phyloP scores from a whole-genome alignment of 345 rosid species.

The Cardiospermum halicacabum region DNA sequence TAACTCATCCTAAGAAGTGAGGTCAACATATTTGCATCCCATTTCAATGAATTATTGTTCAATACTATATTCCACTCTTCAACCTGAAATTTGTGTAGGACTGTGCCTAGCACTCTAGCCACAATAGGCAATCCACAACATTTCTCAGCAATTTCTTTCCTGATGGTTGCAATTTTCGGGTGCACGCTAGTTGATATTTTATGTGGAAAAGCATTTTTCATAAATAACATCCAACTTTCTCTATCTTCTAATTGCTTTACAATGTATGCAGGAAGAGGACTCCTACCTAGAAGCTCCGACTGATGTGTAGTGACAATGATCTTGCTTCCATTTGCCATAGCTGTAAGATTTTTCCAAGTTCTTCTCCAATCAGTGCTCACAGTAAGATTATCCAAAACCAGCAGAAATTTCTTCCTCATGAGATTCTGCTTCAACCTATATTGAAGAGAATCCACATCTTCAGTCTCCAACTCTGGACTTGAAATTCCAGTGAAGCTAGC shows the following conservation, averaged over 20 bases:
- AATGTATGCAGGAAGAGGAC: not conserved
- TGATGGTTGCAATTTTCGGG: not conserved
- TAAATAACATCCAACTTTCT: constrained; percentile 15
- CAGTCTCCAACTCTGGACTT: not conserved
- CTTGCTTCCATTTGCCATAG: constrained; percentile 18
- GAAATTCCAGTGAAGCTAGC: not conserved
- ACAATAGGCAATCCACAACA: no score
- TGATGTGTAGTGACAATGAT: constrained; percentile 20
- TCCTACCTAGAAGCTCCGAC: not conserved
- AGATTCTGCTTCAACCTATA: not conserved
- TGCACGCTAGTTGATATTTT: not conserved
- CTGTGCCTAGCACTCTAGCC: not conserved
- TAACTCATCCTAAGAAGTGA: constrained; percentile 14
- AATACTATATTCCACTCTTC: no score
- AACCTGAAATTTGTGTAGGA: no score
- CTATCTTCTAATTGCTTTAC: constrained; percentile 5
- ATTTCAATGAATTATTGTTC: no score
- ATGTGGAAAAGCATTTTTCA: constrained; percentile 11
- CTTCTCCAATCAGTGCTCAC: constrained; percentile 10
- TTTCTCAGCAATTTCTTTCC: not conserved
- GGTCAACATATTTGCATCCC: not conserved
- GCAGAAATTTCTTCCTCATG: not conserved
- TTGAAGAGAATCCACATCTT: constrained; percentile 9
- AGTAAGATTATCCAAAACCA: constrained; percentile 6
- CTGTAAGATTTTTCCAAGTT: not conserved